Percentiles rank a stretch among this genome's conserved stretches.
Conservation (phyloP, 1,284 basidiomycete genomes). For the Sanghuangporus weigelae region DNA sequence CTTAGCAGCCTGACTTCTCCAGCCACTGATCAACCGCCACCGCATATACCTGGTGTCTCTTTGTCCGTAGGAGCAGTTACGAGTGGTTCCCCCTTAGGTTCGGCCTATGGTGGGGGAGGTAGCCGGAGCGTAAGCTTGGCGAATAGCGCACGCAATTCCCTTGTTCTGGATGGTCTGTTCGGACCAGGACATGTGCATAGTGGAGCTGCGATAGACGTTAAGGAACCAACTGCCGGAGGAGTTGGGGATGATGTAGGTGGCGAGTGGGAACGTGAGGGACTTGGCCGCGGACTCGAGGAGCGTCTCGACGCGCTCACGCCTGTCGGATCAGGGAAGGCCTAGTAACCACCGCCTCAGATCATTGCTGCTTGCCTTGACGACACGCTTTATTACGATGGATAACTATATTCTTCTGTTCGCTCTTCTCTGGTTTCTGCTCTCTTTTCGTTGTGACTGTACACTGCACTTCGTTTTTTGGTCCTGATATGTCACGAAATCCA, state of each 20-base stretch:
- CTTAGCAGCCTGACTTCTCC: constrained; percentile 67
- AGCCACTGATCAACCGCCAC: constrained; percentile 50
- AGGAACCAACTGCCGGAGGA: constrained; percentile 31
- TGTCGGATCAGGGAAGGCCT: constrained; percentile 15
- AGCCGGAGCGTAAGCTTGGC: constrained; percentile 13
- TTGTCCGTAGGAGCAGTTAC: constrained; percentile 22
- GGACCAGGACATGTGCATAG: constrained; percentile 4
- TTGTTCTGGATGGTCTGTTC: constrained; percentile 10
- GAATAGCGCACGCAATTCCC: constrained; percentile 14
- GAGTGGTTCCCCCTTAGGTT: neutral
- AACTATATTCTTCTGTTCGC: neutral
- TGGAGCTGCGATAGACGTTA: constrained; percentile 25
- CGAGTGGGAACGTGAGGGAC: constrained; percentile 79
- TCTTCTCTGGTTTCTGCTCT: neutral
- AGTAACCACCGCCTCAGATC: neutral
- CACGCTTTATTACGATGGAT: neutral
- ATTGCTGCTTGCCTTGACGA: neutral
- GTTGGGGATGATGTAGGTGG: constrained; percentile 55
- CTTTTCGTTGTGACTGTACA: neutral
- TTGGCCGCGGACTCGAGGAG: constrained; percentile 78
- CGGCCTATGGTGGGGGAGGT: neutral
- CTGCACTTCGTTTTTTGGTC: neutral
- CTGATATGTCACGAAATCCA: neutral
- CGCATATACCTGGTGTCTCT: constrained; percentile 59
- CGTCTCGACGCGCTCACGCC: constrained; percentile 55